These are phyloP conservation scores for Quillaja saponaria DNA, from an alignment of 306 rosid genomes.

Conservation along the genomic window DNA sequence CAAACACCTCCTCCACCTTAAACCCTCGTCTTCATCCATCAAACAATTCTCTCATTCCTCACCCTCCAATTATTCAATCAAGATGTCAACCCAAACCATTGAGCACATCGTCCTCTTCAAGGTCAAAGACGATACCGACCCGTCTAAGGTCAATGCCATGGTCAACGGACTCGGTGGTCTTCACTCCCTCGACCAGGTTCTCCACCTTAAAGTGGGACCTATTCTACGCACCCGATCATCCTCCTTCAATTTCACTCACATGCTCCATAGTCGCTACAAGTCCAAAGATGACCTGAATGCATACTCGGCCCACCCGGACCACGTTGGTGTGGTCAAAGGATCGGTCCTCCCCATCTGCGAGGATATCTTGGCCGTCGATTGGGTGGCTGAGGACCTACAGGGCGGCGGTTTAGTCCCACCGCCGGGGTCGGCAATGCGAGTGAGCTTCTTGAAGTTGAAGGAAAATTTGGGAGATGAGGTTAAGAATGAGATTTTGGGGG, in stretches of 20 bases:
- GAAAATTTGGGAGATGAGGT: conserved; percentile 40
- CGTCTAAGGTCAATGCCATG: conserved; percentile 61
- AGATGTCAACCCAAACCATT: conserved; percentile 39
- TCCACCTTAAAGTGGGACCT: conserved; percentile 67
- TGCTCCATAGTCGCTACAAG: conserved; percentile 77
- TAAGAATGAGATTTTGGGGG: conserved; percentile 51
- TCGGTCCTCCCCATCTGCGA: conserved; percentile 70
- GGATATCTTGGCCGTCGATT: conserved; percentile 89
- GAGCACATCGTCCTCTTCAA: conserved; percentile 89
- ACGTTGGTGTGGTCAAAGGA: conserved; percentile 62
- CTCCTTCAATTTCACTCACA: conserved; percentile 66
- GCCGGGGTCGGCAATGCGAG: conserved; percentile 57
- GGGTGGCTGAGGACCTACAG: conserved; percentile 47
- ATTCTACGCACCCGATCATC: conserved; percentile 65
- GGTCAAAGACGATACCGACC: conserved; percentile 67
- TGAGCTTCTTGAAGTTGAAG: conserved; percentile 70
- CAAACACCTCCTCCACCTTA: conserved; percentile 23
- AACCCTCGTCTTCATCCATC: conserved; percentile 5
- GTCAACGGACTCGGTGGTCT: conserved; percentile 53
- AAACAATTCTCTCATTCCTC: conserved; percentile 23
- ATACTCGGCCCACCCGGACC: conserved; percentile 64
- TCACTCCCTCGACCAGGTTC: conserved; percentile 54
- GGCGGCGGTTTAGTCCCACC: conserved; percentile 28
- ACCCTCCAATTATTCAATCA: conserved; percentile 25
- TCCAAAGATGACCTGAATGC: conserved; percentile 61